Conservation (phyloP, 352 stramenopile genomes). For the Phytophthora hibernalis region DNA sequence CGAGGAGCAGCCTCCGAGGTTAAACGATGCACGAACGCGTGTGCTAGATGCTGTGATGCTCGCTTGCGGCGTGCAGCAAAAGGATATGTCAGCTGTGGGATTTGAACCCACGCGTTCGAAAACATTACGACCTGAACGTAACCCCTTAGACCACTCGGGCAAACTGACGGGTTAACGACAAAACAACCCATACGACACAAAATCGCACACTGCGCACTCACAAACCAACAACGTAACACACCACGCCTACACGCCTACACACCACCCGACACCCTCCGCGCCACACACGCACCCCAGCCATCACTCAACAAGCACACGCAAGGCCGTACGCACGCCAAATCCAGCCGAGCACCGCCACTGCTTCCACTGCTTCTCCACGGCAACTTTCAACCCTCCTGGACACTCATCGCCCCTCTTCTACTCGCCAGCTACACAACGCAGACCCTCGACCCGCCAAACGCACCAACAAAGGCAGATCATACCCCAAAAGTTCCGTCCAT, state of each 20-base stretch:
- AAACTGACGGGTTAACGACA: not conserved
- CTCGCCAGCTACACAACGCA: not conserved
- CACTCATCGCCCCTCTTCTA: not conserved
- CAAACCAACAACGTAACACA: not conserved
- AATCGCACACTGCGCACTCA: not conserved
- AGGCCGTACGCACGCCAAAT: not conserved
- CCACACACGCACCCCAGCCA: not conserved
- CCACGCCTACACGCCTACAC: not conserved
- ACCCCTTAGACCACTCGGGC: constrained; percentile 4
- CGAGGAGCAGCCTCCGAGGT: too few relatives aligned
- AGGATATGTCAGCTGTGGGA: constrained; percentile 21
- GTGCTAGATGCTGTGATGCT: not conserved
- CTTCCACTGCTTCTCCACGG: not conserved
- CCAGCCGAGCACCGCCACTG: not conserved
- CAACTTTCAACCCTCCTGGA: not conserved
- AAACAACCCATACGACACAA: not conserved
- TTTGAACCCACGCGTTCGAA: constrained; percentile 27
- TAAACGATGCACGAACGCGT: too few relatives aligned
- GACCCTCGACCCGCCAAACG: not conserved
- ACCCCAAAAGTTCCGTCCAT: too few relatives aligned
- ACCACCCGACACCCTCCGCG: not conserved
- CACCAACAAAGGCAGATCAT: too few relatives aligned
- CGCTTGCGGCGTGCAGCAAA: not conserved
- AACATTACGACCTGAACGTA: constrained; percentile 27
- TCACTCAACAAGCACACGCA: not conserved